These are phyloP conservation scores for Colletotrichum trifolii DNA, from an alignment of 2,329 filamentous ascomycete species.

Conservation along the genomic window DNA sequence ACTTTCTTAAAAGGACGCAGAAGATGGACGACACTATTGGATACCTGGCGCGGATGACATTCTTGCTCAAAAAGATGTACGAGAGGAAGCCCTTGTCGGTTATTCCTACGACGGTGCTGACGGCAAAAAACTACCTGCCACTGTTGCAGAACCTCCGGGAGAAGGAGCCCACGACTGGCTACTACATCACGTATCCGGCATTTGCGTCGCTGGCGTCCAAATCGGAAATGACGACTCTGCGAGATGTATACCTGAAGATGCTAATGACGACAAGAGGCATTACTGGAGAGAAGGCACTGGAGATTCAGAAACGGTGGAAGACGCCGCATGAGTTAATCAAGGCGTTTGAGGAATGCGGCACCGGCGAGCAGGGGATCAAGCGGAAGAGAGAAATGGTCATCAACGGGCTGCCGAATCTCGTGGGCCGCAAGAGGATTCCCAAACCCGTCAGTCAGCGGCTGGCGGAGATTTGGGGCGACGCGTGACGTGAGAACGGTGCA, in stretches of 20 bases:
- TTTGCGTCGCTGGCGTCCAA: slow-evolving; percentile 81
- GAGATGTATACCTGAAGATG: slow-evolving; percentile 86
- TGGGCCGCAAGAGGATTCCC: slow-evolving; percentile 76
- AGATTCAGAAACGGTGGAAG: slow-evolving; percentile 82
- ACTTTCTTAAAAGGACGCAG: slow-evolving; percentile 80
- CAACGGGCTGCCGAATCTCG: slow-evolving; percentile 64
- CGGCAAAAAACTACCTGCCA: slow-evolving; percentile 73
- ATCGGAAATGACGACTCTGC: slow-evolving; percentile 77
- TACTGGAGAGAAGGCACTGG: slow-evolving; percentile 81
- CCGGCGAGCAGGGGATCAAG: slow-evolving; percentile 61
- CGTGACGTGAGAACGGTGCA: slow-evolving; percentile 41
- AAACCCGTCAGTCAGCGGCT: slow-evolving; percentile 75
- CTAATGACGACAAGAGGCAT: slow-evolving; percentile 83
- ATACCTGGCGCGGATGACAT: slow-evolving; percentile 80
- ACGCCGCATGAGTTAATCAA: slow-evolving; percentile 79
- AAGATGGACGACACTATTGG: slow-evolving; percentile 82
- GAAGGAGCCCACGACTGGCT: slow-evolving; percentile 60
- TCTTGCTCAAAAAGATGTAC: slow-evolving; percentile 73
- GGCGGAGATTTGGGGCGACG: slow-evolving; percentile 77
- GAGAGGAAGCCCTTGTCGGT: slow-evolving; percentile 67
- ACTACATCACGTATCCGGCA: slow-evolving; percentile 75
- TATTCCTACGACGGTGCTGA: slow-evolving; percentile 73
- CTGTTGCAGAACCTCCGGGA: slow-evolving; percentile 69
- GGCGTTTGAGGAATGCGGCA: slow-evolving; percentile 70
- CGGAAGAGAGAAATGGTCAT: slow-evolving; percentile 71